Percentiles rank a stretch among this genome's conserved stretches.
These are phyloP conservation scores for Pisolithus tinctorius DNA, from an alignment of 768 basidiomycete genomes.

Conservation along the genomic window DNA sequence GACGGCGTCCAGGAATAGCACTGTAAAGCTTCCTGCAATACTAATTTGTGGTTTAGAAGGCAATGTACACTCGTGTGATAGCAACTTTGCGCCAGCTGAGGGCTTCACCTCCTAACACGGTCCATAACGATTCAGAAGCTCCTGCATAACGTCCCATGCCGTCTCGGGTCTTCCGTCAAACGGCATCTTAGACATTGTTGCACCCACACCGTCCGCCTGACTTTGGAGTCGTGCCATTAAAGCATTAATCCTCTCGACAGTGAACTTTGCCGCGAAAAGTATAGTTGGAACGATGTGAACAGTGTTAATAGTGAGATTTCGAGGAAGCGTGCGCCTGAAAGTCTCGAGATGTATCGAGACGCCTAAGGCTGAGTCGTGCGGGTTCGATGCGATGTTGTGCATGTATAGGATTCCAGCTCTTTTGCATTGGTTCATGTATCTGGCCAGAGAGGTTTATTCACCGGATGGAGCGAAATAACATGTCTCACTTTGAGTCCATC, in stretches of 20 bases:
- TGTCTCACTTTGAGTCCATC: background rate
- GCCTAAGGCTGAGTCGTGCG: background rate
- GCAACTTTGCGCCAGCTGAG: too few relatives aligned
- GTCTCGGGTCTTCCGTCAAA: background rate
- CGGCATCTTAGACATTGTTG: background rate
- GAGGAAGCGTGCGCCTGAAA: background rate
- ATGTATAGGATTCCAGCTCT: background rate
- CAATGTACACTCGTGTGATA: too few relatives aligned
- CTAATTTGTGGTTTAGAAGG: background rate
- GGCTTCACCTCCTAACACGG: too few relatives aligned
- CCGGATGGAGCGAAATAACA: background rate
- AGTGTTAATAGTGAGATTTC: background rate
- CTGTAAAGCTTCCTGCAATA: background rate
- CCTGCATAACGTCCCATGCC: background rate
- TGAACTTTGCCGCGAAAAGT: background rate
- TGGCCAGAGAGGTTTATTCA: background rate
- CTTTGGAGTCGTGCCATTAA: background rate
- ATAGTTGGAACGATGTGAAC: background rate
- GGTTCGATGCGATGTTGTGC: background rate
- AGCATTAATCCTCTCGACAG: background rate
- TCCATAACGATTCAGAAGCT: background rate
- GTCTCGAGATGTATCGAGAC: background rate
- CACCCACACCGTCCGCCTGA: background rate
- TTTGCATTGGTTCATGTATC: background rate
- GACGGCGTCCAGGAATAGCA: too few relatives aligned